Percentiles rank a stretch among this genome's conserved stretches.
Conservation (phyloP, 805 yeast genomes). For the Zygotorulaspora sp. region DNA sequence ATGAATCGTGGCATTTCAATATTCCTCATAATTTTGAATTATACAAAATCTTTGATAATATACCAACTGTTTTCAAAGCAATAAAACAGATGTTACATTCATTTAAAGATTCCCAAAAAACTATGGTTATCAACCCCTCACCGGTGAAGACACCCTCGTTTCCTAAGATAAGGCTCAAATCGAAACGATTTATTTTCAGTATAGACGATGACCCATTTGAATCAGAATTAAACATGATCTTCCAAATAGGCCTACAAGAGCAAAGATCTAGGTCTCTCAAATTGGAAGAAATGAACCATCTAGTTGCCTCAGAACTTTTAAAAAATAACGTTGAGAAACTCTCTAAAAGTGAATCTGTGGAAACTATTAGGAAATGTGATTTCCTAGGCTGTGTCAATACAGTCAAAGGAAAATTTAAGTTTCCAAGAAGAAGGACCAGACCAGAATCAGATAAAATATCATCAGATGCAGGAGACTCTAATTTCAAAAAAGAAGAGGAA, state of each 20-base stretch:
- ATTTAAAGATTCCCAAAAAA: slow-evolving; percentile 40
- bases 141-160: slow-evolving; percentile 41
- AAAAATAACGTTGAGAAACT: slow-evolving; percentile 3
- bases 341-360: slow-evolving; percentile 3
- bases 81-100: slow-evolving; percentile 55
- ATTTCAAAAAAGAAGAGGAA: neutral
- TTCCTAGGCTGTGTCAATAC: slow-evolving; percentile 6
- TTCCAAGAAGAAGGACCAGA: slow-evolving; percentile 4
- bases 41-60: slow-evolving; percentile 74
- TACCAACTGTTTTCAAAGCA: slow-evolving; percentile 63
- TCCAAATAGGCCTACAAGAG: slow-evolving; percentile 61
- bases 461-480: neutral
- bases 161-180: slow-evolving; percentile 52
- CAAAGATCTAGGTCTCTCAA: slow-evolving; percentile 59
- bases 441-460: neutral
- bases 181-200: slow-evolving; percentile 55
- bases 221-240: slow-evolving; percentile 58
- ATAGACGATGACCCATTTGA: slow-evolving; percentile 92
- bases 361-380: slow-evolving; percentile 7
- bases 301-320: slow-evolving; percentile 12
- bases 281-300: slow-evolving; percentile 38
- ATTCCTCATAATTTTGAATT: slow-evolving; percentile 74
- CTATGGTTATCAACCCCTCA: slow-evolving; percentile 39
- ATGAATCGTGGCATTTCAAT: slow-evolving; percentile 45
- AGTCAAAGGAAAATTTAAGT: slow-evolving; percentile 8